phyloP scores from a whole-genome alignment of 352 stramenopile genomes.

The Aphanomyces cochlioides region DNA sequence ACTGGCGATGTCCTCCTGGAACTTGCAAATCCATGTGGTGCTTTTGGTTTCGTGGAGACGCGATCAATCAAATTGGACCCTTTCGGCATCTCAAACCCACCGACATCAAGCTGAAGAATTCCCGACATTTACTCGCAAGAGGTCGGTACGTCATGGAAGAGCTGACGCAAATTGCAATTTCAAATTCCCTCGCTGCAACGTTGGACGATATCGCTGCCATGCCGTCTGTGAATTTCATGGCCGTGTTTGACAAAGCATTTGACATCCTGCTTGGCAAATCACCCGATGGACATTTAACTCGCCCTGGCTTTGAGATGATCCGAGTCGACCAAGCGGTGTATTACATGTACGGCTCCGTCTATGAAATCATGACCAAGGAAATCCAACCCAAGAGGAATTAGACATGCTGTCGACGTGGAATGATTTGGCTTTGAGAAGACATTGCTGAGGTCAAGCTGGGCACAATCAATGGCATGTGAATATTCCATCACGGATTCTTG shows the following conservation, averaged over 20 bases:
- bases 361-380: conserved; percentile 7
- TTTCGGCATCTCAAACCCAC: neutral
- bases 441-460: neutral
- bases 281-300: neutral
- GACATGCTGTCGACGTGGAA: neutral
- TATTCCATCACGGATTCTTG: neutral
- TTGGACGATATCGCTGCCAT: neutral
- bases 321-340: neutral
- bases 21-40: neutral
- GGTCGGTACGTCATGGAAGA: neutral
- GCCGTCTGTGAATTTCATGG: neutral
- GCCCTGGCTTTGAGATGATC: neutral
- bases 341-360: conserved; percentile 9
- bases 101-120: neutral
- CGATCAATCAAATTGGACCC: neutral
- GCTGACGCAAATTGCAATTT: neutral
- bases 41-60: neutral
- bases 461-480: neutral
- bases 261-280: neutral
- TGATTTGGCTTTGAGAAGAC: neutral
- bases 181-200: neutral
- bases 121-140: neutral
- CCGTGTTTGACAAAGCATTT: neutral
- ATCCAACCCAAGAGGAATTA: neutral
- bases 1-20: neutral